A percentile compares a stretch with the other conserved stretches of the same genome.
phyloP scores from a whole-genome alignment of 352 stramenopile species.

The Pythium oligandrum region DNA sequence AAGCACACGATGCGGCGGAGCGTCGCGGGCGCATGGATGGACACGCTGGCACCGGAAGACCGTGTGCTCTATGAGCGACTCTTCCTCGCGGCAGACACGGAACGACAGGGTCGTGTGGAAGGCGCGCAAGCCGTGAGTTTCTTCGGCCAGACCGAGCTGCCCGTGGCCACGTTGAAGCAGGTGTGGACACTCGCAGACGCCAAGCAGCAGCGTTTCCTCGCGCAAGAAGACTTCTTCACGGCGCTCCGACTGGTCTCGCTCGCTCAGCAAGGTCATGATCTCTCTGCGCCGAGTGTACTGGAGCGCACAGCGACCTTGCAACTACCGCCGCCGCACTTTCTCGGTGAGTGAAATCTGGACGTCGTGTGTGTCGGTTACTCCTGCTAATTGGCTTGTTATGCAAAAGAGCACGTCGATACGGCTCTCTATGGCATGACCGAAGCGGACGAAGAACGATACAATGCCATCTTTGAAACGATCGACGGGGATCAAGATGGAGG shows the following conservation, averaged over 20 bases:
- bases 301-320: neutral
- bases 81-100: conserved; percentile 23
- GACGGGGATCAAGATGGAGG: conserved; percentile 5
- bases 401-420: conserved; percentile 17
- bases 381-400: neutral
- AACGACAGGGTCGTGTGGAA: conserved; percentile 14
- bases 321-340: conserved; percentile 14
- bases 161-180: conserved; percentile 25
- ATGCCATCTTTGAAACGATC: conserved; percentile 21
- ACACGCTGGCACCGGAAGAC: neutral
- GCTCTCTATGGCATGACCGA: conserved; percentile 12
- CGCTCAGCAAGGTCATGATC: conserved; percentile 23
- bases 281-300: conserved; percentile 5
- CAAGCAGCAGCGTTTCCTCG: conserved; percentile 14
- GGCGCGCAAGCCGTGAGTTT: conserved; percentile 23
- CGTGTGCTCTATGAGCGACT: conserved; percentile 18
- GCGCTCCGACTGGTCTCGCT: conserved; percentile 26
- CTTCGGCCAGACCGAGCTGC: conserved; percentile 20
- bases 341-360: conserved; percentile 3
- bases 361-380: neutral
- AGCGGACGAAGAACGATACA: conserved; percentile 18
- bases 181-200: conserved; percentile 27
- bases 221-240: conserved; percentile 10
- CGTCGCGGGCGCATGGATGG: no score
- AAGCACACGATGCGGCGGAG: no score